A percentile compares a stretch with the other conserved stretches of the same genome.
Evolutionary conservation across 148 eudicot genomes (phyloP).

Genomic region (Simmondsia chinensis): DNA sequence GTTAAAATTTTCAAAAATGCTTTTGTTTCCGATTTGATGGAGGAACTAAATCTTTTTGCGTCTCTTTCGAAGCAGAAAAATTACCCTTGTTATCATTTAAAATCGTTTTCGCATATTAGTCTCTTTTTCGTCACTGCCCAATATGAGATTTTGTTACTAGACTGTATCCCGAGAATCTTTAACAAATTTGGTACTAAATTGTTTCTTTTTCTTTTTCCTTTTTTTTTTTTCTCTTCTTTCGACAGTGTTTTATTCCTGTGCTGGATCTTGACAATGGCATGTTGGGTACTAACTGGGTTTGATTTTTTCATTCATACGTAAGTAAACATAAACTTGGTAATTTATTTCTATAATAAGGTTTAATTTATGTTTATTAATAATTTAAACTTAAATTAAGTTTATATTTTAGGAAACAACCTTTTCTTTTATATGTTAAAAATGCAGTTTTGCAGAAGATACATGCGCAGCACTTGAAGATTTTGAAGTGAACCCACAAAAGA

Average conservation of each 20-base stretch:
- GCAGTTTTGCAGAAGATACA: constrained; percentile 74
- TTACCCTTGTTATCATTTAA: too few relatives aligned
- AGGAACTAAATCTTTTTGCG: not conserved
- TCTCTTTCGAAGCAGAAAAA: too few relatives aligned
- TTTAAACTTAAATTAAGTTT: not conserved
- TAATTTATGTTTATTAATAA: not conserved
- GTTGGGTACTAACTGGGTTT: constrained; percentile 57
- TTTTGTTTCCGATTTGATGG: not conserved
- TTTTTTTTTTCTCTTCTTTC: too few relatives aligned
- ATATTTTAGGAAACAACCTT: constrained; percentile 10
- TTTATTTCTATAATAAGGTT: not conserved
- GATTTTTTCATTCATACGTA: constrained; percentile 59
- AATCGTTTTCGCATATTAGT: too few relatives aligned
- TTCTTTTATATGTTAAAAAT: constrained; percentile 24
- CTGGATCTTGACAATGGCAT: constrained; percentile 51
- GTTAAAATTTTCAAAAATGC: too few relatives aligned
- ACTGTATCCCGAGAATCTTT: too few relatives aligned
- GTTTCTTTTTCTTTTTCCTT: too few relatives aligned
- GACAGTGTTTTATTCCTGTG: constrained; percentile 45
- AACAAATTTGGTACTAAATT: too few relatives aligned
- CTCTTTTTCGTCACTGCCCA: too few relatives aligned
- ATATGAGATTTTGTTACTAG: too few relatives aligned
- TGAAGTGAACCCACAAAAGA: constrained; percentile 30
- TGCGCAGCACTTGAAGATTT: constrained; percentile 52
- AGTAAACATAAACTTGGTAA: constrained; percentile 7